Base-by-base conservation (phyloP, 768 basidiomycete genomes). In the Cantharellus cinnabarinus region DNA sequence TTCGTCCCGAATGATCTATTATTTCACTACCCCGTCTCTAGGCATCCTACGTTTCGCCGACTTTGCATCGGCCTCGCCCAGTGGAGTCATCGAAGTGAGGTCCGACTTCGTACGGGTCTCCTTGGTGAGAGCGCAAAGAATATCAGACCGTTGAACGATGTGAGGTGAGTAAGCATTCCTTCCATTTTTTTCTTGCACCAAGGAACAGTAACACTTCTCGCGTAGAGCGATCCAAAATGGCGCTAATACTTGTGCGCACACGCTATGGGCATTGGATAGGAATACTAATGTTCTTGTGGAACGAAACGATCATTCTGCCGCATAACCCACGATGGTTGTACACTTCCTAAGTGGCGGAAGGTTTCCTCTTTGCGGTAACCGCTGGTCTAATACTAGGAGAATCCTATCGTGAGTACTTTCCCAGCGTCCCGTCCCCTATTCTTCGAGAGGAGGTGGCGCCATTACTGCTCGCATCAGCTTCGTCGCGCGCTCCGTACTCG, bases 211-310 rank as follows among this genome's bases (percentile, higher is more conserved):
- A 2, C 14, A n/a, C 44, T 50, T 20, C 34, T 41, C 44, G 20
- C 58, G 20, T 62, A 87, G 85, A 60, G 88, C 88, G 0, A 84
- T 90, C 60, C 85, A 89, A 61, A 88, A 83, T 64, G 88, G 88
- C 29, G 85, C 88, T 14, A 90, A 89, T 63, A 74, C 81, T 3
- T 73, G 52, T 54, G 38, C 35, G 52, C 35, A 10, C 29, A 10
- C 10, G 44, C 10, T 48, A 48, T 29, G 10, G 29, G 1, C 44
- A 0, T 10, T 48, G 44, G 29, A 29, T 29, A 29, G 20, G 20
- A 29, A 29, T 29, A 29, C 20, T 29, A 29, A 29, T 29, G 20
- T 29, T 29, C 20, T 29, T 29, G 20, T 29, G 20, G 20, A 29
- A 29, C 20, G 20, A 29, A 29, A 29, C 20, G 20, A 29, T 29